Percentiles rank a stretch among this genome's conserved stretches.
Evolutionary conservation across 768 basidiomycete species (phyloP).

Genomic region (Russula dissimulans): DNA sequence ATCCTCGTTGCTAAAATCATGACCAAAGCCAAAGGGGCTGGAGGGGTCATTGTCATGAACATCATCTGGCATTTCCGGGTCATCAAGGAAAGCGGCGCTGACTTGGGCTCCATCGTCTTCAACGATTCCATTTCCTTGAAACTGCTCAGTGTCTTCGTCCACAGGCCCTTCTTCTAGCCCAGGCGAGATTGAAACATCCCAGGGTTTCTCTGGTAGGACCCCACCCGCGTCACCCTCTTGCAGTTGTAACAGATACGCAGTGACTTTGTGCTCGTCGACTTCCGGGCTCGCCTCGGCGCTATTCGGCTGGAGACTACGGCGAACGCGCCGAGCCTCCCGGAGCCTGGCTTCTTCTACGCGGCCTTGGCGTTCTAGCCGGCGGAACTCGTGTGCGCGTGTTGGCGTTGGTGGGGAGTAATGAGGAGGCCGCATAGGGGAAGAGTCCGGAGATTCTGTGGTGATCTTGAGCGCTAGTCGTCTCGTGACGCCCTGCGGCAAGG

Average conservation of each 20-base stretch:
- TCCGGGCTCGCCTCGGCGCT: background rate
- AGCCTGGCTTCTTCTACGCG: constrained; percentile 13
- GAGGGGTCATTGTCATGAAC: background rate
- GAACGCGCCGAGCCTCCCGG: constrained; percentile 6
- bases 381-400: constrained; percentile 21
- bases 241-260: background rate
- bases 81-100: background rate
- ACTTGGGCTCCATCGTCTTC: background rate
- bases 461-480: constrained; percentile 1
- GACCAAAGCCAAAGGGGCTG: background rate
- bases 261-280: background rate
- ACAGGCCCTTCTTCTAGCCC: background rate
- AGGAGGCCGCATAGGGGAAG: background rate
- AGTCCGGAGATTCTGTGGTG: constrained; percentile 6
- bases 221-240: background rate
- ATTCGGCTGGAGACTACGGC: background rate
- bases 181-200: background rate
- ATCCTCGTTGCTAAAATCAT: background rate
- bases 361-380: constrained; percentile 7
- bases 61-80: background rate
- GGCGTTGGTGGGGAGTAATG: constrained; percentile 22
- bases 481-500: background rate
- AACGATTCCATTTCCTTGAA: background rate
- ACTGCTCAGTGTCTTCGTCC: background rate
- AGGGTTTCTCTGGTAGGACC: background rate